phyloP scores from a whole-genome alignment of 2,329 filamentous ascomycete genomes.

The Westerdykella aurantiaca region DNA sequence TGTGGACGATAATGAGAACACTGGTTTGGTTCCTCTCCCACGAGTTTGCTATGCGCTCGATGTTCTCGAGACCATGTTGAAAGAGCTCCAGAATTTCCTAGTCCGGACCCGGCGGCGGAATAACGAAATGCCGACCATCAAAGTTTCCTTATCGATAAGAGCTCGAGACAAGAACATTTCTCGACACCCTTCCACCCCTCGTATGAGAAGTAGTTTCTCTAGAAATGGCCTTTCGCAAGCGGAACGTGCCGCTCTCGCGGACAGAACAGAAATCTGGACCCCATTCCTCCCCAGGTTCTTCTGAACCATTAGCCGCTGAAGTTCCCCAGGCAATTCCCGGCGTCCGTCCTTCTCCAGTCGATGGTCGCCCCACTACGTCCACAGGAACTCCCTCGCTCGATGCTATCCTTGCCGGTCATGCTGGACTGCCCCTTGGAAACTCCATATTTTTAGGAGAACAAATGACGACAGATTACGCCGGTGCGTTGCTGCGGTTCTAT shows the following conservation, averaged over 20 bases:
- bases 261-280: constrained; percentile 16
- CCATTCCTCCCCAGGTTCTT: constrained; percentile 8
- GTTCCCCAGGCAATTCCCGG: constrained; percentile 35
- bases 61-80: background rate
- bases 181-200: background rate
- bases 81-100: too few relatives aligned
- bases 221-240: constrained; percentile 62
- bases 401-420: constrained; percentile 76
- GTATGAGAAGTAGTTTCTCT: background rate
- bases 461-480: constrained; percentile 90
- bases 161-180: background rate
- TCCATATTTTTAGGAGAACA: constrained; percentile 78
- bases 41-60: background rate
- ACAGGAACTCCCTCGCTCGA: constrained; percentile 87
- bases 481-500: constrained; percentile 78
- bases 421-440: constrained; percentile 74
- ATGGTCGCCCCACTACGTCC: constrained; percentile 82
- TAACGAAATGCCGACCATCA: background rate
- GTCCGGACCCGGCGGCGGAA: too few relatives aligned
- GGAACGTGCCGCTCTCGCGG: constrained; percentile 54
- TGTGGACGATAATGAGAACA: constrained; percentile 10
- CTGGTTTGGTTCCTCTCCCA: constrained; percentile 11
- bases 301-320: constrained; percentile 3
- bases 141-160: background rate
- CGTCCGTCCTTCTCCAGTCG: constrained; percentile 78